Percentiles rank a stretch among this genome's conserved stretches.
phyloP scores from a whole-genome alignment of 78 protist species.

The Dictyostelium brefeldianum region DNA sequence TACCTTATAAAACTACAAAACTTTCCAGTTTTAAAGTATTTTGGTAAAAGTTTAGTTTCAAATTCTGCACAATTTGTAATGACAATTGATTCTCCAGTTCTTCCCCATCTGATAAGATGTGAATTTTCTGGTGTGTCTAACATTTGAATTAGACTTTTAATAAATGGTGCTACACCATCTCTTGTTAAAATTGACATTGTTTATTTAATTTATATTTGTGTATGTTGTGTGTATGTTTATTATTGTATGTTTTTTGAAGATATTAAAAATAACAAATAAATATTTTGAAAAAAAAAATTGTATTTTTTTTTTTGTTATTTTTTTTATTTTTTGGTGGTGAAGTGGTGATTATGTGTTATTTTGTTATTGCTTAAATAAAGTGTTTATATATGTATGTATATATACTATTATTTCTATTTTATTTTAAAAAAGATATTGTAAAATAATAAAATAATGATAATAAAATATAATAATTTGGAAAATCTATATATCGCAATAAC shows the following conservation, averaged over 20 bases:
- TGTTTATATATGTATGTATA: no score
- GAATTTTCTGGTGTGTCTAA: conserved; percentile 65
- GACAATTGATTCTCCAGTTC: conserved; percentile 53
- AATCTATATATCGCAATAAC: no score
- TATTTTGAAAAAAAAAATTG: neutral
- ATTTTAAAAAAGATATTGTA: no score
- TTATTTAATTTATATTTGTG: neutral
- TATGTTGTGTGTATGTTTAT: neutral
- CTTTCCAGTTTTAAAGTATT: conserved; percentile 77
- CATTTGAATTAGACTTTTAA: conserved; percentile 67
- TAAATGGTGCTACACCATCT: conserved; percentile 83
- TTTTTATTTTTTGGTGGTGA: no score
- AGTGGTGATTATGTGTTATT: no score
- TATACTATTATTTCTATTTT: no score
- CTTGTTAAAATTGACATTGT: conserved; percentile 51
- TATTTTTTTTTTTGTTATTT: no score
- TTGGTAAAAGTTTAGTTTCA: conserved; percentile 72
- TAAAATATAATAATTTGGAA: no score
- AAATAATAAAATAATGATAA: no score
- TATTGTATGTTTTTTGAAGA: no score
- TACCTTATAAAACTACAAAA: conserved; percentile 82
- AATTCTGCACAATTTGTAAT: conserved; percentile 78
- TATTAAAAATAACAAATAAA: neutral
- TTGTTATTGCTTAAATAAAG: no score
- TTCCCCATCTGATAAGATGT: conserved; percentile 74